Evolutionary conservation across 1,139 yeast genomes (phyloP).

Genomic region (Maudiozyma humilis): DNA sequence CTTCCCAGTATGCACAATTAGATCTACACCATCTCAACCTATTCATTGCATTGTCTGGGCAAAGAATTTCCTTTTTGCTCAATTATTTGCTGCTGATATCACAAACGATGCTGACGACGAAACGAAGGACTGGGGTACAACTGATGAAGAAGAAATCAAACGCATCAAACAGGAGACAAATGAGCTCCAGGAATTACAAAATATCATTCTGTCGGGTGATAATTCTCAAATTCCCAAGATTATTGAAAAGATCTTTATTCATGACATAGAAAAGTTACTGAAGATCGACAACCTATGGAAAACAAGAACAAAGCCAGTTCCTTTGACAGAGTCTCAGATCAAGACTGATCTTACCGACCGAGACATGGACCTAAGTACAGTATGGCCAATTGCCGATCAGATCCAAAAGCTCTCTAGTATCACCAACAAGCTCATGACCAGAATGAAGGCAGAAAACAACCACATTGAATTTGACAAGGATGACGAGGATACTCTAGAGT

Average conservation of each 20-base stretch:
- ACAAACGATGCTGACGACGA: conserved; percentile 36
- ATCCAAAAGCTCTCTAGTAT: conserved; percentile 51
- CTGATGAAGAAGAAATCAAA: conserved; percentile 57
- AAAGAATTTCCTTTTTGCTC: conserved; percentile 76
- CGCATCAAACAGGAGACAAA: conserved; percentile 65
- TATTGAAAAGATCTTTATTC: conserved; percentile 48
- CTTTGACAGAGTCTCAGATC: conserved; percentile 34
- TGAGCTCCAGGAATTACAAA: conserved; percentile 61
- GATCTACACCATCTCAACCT: conserved; percentile 95
- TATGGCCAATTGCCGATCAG: conserved; percentile 61
- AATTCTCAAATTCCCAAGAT: conserved; percentile 32
- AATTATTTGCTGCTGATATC: conserved; percentile 51
- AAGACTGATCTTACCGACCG: conserved; percentile 5
- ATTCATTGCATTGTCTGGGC: conserved; percentile 98
- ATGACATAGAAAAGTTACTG: conserved; percentile 68
- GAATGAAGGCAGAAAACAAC: conserved; percentile 40
- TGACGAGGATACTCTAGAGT: conserved; percentile 81
- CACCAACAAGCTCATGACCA: conserved; percentile 41
- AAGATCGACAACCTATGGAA: conserved; percentile 74
- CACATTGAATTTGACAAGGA: conserved; percentile 78
- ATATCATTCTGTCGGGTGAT: conserved; percentile 36
- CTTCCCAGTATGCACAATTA: conserved; percentile 91
- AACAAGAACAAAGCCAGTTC: conserved; percentile 56
- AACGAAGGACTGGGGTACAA: conserved; percentile 45
- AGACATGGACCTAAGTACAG: conserved; percentile 19